Base-by-base conservation (phyloP, 2,329 filamentous ascomycete genomes). In the Fusarium dlaminii region DNA sequence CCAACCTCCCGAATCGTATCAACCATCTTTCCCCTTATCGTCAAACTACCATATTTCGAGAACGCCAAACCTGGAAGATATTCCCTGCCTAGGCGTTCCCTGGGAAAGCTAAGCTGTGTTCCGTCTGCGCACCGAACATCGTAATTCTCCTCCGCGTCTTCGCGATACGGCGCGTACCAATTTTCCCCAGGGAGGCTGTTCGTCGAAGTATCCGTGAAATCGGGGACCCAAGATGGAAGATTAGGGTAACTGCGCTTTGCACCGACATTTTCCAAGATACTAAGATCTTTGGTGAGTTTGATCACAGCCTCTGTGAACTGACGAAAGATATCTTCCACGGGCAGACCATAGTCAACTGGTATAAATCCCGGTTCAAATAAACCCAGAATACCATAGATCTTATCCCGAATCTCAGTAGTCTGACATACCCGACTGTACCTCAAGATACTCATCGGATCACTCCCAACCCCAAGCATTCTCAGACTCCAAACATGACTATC, bases 141-240 rank as follows among this genome's bases (percentile, higher is more conserved):
- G 5, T 63, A 68, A 1, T 49, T 18, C 1, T 22, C 22, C 2
- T 37, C 20, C 1, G 48, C 48, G 1, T 15, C 24, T 5, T 14
- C 2, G 1, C 46, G 52, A 20, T 34, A 70, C 7, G 64, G 49
- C 36, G 48, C 8, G 11, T 13, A 39, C 64, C 66, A 68, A 5
- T 15, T 0, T 3, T 24, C 4, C 8, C 1, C 7, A 4, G 29
- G 30, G 4, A 65, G 27, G 3, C 39, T 48, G 3, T 43, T 40
- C 2, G 40, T 68, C 0, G 45, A 39, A 17, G 12, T 27, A 1
- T 68, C 32, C 0, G 51, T 64, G 4, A 55, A 72, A 22, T 72
- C 63, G 1, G 69, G 69, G 8, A 72, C 69, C 70, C 70, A 72
- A 0, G 69, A 73, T 5, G 69, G 65, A 29, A 72, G 37, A 22